phyloP scores from a whole-genome alignment of 208 protist genomes.

The Paratrypanosoma confusum region DNA sequence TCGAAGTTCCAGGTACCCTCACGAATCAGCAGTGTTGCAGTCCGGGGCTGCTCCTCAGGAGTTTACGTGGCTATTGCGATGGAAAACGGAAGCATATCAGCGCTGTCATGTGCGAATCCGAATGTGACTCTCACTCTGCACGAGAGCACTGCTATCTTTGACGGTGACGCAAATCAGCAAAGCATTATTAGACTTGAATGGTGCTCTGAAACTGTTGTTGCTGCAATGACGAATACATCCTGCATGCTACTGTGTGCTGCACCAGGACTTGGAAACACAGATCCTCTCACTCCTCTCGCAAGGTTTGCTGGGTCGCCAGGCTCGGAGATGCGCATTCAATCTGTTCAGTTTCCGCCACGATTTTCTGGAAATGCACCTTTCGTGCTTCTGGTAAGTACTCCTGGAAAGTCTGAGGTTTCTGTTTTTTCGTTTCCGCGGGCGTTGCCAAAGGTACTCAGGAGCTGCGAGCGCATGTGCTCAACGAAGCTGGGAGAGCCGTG shows the following conservation, averaged over 20 bases:
- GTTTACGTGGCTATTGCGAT: too few species aligned
- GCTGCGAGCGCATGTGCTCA: too few species aligned
- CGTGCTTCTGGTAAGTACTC: slow-evolving; percentile 7
- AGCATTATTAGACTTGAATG: background rate
- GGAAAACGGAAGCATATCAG: too few species aligned
- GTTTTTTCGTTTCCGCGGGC: slow-evolving; percentile 11
- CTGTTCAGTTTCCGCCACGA: slow-evolving; percentile 2
- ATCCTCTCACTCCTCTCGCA: slow-evolving; percentile 5
- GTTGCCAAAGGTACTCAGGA: too few species aligned
- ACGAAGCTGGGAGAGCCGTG: too few species aligned
- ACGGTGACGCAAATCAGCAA: background rate
- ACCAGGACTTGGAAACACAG: background rate
- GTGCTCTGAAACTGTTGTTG: background rate
- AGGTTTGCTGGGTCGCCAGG: background rate
- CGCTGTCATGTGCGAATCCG: too few species aligned
- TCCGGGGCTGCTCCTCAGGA: too few species aligned
- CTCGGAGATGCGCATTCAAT: slow-evolving; percentile 6
- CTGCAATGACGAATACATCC: slow-evolving; percentile 3
- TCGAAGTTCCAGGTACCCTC: too few species aligned
- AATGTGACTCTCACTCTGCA: too few species aligned
- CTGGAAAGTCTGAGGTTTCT: slow-evolving; percentile 1
- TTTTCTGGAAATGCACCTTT: slow-evolving; percentile 7
- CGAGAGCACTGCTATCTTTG: too few species aligned
- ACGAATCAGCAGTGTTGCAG: too few species aligned
- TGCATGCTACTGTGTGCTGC: slow-evolving; percentile 5